phyloP scores from a whole-genome alignment of 371 early-diverging fungal genomes.

The Phascolomyces articulosus region DNA sequence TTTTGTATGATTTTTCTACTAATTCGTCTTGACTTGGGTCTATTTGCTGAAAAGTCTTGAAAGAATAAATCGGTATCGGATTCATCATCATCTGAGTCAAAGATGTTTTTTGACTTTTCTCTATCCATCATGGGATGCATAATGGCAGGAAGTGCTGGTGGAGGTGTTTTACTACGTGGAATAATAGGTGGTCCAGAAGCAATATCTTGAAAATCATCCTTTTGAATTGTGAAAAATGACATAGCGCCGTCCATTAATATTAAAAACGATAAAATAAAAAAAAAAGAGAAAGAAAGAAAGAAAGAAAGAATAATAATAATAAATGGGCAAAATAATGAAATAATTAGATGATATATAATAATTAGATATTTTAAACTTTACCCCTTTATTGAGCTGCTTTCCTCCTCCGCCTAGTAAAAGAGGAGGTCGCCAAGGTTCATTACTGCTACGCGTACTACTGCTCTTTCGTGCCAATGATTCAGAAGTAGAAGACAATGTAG shows the following conservation, averaged over 20 bases:
- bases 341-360: background rate
- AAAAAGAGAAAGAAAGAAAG: background rate
- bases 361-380: background rate
- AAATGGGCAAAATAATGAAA: no score
- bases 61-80: conserved; percentile 41
- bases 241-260: background rate
- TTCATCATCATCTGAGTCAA: conserved; percentile 33
- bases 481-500: conserved; percentile 8
- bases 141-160: conserved; percentile 13
- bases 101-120: conserved; percentile 9
- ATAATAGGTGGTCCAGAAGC: conserved; percentile 13
- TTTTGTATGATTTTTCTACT: conserved; percentile 5
- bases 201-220: conserved; percentile 14
- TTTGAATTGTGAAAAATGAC: background rate
- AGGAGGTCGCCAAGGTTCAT: background rate
- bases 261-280: background rate
- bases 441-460: conserved; percentile 9
- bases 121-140: background rate
- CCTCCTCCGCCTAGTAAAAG: background rate
- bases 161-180: conserved; percentile 12
- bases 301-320: no score
- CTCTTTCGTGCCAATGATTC: background rate
- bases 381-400: background rate
- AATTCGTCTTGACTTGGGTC: background rate
- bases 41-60: conserved; percentile 29